Evolutionary conservation across 2,329 filamentous ascomycete genomes (phyloP).

Genomic region (Xylariaceae sp.): DNA sequence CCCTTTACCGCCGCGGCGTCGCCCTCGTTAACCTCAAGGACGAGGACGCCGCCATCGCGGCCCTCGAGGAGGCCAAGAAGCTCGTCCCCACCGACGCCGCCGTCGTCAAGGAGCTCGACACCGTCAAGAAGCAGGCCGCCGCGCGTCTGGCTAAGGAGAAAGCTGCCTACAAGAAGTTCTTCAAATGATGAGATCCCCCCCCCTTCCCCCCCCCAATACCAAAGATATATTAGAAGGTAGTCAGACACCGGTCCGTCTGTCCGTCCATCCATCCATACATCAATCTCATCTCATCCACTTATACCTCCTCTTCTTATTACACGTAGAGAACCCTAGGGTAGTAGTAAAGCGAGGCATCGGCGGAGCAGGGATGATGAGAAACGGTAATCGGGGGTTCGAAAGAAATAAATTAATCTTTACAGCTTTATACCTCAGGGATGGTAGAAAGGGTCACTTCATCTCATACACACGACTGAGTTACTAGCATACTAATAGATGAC

Average conservation of each 20-base stretch:
- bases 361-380: not conserved
- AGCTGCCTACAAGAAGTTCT: slow-evolving; percentile 91
- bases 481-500: not conserved
- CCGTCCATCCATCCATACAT: not conserved
- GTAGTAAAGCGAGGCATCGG: no score
- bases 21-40: slow-evolving; percentile 79
- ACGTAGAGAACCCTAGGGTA: no score
- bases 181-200: no score
- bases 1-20: slow-evolving; percentile 78
- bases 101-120: slow-evolving; percentile 72
- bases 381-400: not conserved
- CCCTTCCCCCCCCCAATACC: no score
- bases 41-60: slow-evolving; percentile 77
- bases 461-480: not conserved
- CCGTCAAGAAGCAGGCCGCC: slow-evolving; percentile 75
- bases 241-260: not conserved
- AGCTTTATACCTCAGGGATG: no score
- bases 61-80: slow-evolving; percentile 74
- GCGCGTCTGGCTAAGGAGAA: slow-evolving; percentile 85
- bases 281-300: no score
- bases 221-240: no score
- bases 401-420: no score
- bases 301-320: no score
- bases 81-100: slow-evolving; percentile 75
- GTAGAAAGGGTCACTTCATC: not conserved